These are phyloP conservation scores for Tylopilus sp. DNA, from an alignment of 768 basidiomycete genomes.

Conservation along the genomic window DNA sequence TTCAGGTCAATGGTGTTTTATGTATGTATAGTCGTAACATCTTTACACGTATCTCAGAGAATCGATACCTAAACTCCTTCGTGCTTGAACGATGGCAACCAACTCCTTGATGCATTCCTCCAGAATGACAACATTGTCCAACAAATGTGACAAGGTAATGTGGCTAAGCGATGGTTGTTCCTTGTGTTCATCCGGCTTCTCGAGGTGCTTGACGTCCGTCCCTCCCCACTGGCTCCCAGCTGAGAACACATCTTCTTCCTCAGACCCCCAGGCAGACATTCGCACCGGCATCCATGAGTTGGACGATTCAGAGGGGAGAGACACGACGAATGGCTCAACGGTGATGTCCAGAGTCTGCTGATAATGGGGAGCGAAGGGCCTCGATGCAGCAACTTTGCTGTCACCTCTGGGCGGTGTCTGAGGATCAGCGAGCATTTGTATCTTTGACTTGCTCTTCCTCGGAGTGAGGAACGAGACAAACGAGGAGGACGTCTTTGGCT, in stretches of 20 bases:
- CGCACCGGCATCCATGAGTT: slow-evolving; percentile 65
- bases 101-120: slow-evolving; percentile 96
- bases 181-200: slow-evolving; percentile 18
- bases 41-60: slow-evolving; percentile 66
- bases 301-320: slow-evolving; percentile 43
- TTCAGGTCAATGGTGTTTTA: background rate
- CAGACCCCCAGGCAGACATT: slow-evolving; percentile 47
- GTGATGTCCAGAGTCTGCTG: slow-evolving; percentile 67
- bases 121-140: slow-evolving; percentile 93
- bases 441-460: slow-evolving; percentile 55
- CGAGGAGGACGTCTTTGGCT: slow-evolving; percentile 53
- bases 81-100: slow-evolving; percentile 78
- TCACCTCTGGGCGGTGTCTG: slow-evolving; percentile 42
- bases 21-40: slow-evolving; percentile 7
- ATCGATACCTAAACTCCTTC: slow-evolving; percentile 83
- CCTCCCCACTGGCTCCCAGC: slow-evolving; percentile 44
- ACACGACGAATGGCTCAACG: slow-evolving; percentile 68
- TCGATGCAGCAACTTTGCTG: slow-evolving; percentile 50
- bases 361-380: slow-evolving; percentile 85
- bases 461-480: slow-evolving; percentile 80
- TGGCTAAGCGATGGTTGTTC: slow-evolving; percentile 35
- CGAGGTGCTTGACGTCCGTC: slow-evolving; percentile 19
- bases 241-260: slow-evolving; percentile 72
- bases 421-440: slow-evolving; percentile 37
- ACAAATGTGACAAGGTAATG: slow-evolving; percentile 75